Conservation (phyloP, 345 rosid genomes). For the Melastoma malabathricum region DNA sequence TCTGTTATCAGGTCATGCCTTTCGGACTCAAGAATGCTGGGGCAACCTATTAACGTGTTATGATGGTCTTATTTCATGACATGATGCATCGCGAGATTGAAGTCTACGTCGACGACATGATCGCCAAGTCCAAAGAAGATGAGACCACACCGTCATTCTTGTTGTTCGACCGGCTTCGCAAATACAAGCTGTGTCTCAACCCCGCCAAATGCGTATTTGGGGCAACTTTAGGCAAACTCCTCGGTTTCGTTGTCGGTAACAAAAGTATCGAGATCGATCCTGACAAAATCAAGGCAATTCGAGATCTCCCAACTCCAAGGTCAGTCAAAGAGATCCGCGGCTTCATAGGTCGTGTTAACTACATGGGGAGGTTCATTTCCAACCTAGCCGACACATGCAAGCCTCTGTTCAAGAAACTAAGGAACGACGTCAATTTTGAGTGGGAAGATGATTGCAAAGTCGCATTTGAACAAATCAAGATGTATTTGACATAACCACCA, state of each 20-base stretch:
- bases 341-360: background rate
- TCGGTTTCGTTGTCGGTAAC: background rate
- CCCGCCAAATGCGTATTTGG: background rate
- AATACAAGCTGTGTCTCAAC: background rate
- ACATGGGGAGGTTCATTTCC: background rate
- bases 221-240: background rate
- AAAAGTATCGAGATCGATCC: background rate
- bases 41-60: no score
- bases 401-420: background rate
- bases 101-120: no score
- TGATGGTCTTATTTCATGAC: no score
- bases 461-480: background rate
- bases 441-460: background rate
- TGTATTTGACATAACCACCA: background rate
- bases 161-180: background rate
- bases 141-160: background rate
- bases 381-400: background rate
- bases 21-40: no score
- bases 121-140: background rate
- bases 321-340: background rate
- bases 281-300: background rate
- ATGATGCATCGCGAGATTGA: no score
- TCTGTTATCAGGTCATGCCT: no score
- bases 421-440: no score
- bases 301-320: background rate